Conservation (phyloP, 768 basidiomycete genomes). For the Amanita thiersii region DNA sequence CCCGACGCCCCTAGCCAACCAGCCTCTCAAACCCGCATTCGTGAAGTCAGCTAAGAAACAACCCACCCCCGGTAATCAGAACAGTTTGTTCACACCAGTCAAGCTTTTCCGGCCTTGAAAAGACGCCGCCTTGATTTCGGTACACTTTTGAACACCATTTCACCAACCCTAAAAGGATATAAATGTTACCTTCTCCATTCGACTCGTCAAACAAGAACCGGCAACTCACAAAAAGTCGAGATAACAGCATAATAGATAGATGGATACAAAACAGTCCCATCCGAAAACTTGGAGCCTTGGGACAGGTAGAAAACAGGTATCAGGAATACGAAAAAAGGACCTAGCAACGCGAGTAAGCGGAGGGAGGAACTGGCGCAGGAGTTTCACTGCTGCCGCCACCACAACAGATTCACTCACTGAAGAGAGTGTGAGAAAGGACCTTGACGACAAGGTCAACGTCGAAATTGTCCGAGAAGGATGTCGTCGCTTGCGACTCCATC, state of each 20-base stretch:
- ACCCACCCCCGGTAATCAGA: conserved; percentile 81
- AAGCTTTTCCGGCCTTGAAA: conserved; percentile 51
- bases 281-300: conserved; percentile 47
- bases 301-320: conserved; percentile 74
- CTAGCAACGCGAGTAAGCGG: conserved; percentile 27
- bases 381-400: no score
- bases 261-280: conserved; percentile 44
- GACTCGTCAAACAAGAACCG: not conserved
- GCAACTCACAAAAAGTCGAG: conserved; percentile 57
- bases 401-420: conserved; percentile 47
- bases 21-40: no score
- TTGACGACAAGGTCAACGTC: conserved; percentile 76
- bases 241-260: conserved; percentile 50
- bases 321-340: conserved; percentile 79
- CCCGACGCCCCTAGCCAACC: conserved; percentile 89
- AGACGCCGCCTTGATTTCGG: conserved; percentile 61
- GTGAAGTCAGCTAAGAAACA: not conserved
- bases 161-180: conserved; percentile 41
- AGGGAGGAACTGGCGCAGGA: no score
- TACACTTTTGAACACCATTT: conserved; percentile 69
- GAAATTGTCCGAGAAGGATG: conserved; percentile 60
- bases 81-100: conserved; percentile 90
- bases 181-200: conserved; percentile 3
- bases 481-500: conserved; percentile 33
- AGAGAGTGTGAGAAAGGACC: conserved; percentile 68